Base-by-base conservation (phyloP, 75 land plant species). In the Cupressus sempervirens region DNA sequence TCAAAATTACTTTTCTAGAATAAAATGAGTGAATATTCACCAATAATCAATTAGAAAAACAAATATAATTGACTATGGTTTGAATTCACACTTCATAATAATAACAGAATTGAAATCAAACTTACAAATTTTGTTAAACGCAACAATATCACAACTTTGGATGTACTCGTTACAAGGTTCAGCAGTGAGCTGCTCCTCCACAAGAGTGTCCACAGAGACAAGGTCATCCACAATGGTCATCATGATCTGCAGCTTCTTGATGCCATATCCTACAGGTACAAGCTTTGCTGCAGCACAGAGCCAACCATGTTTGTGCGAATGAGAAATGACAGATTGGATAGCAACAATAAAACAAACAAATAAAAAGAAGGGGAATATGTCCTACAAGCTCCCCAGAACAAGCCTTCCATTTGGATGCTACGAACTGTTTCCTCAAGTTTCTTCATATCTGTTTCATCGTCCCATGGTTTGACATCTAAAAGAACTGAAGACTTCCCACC, bases 61-160 rank as follows among this genome's bases (percentile, higher is more conserved):
- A 50, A 50, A 12, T 26, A 26, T 6, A 79, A 84, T 4, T 20
- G 36, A 38, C n/a, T 65, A 20, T 38, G 40, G 53, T 50, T 50
- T 50, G 6, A 68, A 67, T 62, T 84, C 18, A 62, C 0, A 41
- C n/a, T 53, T 65, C 30, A 56, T 15, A 53, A 62, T 23, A 62
- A 16, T 18, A 23, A 62, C 18, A 26, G 43, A 10, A 13, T 16
- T 58, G 32, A 34, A 52, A 8, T 32, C 76, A 50, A 40, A 88
- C 91, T 89, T 83, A 89, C 91, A 97, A 34, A 97, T 97, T 81
- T 97, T 97, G 91, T 97, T 97, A 94, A 97, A 97, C 43, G 99
- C 98, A 20, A 93, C 96, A 84, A 97, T 97, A 80, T 97, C 99
- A 89, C 99, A 97, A 83, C 99, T 96, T 94, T 97, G 99, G 76